These are phyloP conservation scores for Breynia disticha DNA, from an alignment of 441 rosid genomes.

Conservation along the genomic window DNA sequence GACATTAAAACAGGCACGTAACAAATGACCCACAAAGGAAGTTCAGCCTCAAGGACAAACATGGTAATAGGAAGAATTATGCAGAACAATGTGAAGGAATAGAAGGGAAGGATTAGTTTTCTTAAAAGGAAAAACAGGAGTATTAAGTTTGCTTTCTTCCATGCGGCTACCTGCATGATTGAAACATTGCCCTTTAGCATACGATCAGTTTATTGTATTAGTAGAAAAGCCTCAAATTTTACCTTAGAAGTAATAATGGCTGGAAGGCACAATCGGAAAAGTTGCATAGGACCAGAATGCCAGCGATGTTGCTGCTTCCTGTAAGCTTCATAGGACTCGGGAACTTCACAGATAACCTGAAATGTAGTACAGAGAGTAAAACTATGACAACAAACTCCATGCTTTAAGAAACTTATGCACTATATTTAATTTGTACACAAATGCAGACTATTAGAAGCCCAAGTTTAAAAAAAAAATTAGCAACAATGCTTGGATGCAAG, in stretches of 20 bases:
- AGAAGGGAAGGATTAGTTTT: slow-evolving; percentile 87
- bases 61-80: slow-evolving; percentile 79
- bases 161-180: slow-evolving; percentile 55
- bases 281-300: slow-evolving; percentile 96
- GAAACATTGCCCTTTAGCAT: slow-evolving; percentile 10
- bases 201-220: neutral
- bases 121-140: slow-evolving; percentile 74
- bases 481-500: too few species aligned
- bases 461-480: too few species aligned
- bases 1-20: slow-evolving; percentile 78
- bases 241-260: slow-evolving; percentile 78
- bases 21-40: slow-evolving; percentile 86
- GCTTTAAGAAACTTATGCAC: neutral
- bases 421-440: neutral
- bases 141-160: slow-evolving; percentile 89
- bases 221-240: slow-evolving; percentile 9
- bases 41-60: slow-evolving; percentile 89
- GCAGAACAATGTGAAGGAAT: slow-evolving; percentile 88
- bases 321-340: slow-evolving; percentile 91
- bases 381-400: neutral
- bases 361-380: neutral
- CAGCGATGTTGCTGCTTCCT: slow-evolving; percentile 97
- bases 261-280: slow-evolving; percentile 86
- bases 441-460: neutral
- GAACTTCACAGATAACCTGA: slow-evolving; percentile 91